These are phyloP conservation scores for Adansonia gregorii DNA, from an alignment of 441 rosid species.

Conservation along the genomic window DNA sequence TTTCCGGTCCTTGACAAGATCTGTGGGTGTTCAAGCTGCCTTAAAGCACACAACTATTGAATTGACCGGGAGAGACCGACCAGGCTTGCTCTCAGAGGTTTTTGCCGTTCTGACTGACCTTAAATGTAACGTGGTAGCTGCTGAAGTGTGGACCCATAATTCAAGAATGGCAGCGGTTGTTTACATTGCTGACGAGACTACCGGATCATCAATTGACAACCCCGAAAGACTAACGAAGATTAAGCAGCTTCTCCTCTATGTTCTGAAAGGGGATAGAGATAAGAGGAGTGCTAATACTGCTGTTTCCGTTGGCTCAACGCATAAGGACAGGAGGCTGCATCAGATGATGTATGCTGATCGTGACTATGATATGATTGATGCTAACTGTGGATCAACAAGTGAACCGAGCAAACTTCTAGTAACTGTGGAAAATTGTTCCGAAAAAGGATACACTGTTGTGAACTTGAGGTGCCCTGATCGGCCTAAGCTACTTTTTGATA, in stretches of 20 bases:
- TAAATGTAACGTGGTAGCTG: slow-evolving; percentile 74
- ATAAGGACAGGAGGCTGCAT: slow-evolving; percentile 75
- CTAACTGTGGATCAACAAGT: slow-evolving; percentile 40
- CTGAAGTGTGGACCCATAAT: slow-evolving; percentile 91
- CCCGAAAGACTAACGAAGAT: slow-evolving; percentile 58
- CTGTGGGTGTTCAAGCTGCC: slow-evolving; percentile 66
- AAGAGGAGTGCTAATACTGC: slow-evolving; percentile 67
- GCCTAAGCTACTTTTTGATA: slow-evolving; percentile 74
- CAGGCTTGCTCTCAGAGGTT: slow-evolving; percentile 80
- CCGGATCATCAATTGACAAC: slow-evolving; percentile 59
- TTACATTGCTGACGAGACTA: slow-evolving; percentile 60
- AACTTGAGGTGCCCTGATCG: slow-evolving; percentile 74
- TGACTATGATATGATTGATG: slow-evolving; percentile 55
- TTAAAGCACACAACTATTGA: slow-evolving; percentile 66
- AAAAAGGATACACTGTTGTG: slow-evolving; percentile 79
- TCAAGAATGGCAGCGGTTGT: slow-evolving; percentile 87
- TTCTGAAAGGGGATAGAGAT: slow-evolving; percentile 68
- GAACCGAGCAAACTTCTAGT: slow-evolving; percentile 50
- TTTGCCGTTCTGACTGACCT: slow-evolving; percentile 76
- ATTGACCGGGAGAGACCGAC: slow-evolving; percentile 77
- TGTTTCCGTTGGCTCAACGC: slow-evolving; percentile 74
- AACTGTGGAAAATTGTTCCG: slow-evolving; percentile 61
- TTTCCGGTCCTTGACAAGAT: slow-evolving; percentile 65
- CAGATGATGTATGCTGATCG: slow-evolving; percentile 94
- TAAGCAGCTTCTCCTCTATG: slow-evolving; percentile 64